A percentile compares a stretch with the other conserved stretches of the same genome.
Evolutionary conservation across 129 eudicot genomes (phyloP).

Genomic region (Ambrosia artemisiifolia): DNA sequence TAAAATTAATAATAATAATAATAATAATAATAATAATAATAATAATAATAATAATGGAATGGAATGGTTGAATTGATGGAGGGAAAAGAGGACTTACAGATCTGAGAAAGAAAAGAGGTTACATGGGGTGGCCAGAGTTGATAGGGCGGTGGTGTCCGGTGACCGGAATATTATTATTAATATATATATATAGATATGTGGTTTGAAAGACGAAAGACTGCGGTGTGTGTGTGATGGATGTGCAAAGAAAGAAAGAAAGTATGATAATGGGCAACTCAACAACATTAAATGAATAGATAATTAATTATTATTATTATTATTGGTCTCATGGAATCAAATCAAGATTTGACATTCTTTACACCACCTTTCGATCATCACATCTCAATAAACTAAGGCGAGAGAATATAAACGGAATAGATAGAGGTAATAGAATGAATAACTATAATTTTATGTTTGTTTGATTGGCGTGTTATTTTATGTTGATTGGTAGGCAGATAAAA

Average conservation of each 20-base stretch:
- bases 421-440: too few relatives aligned
- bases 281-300: constrained; percentile 1
- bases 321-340: constrained; percentile 16
- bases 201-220: constrained; percentile 11
- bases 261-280: neutral
- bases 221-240: constrained; percentile 9
- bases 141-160: constrained; percentile 24
- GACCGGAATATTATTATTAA: constrained; percentile 7
- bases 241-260: neutral
- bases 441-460: too few relatives aligned
- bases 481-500: too few relatives aligned
- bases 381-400: constrained; percentile 12
- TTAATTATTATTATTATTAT: neutral
- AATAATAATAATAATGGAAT: too few relatives aligned
- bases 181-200: neutral
- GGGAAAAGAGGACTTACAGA: constrained; percentile 35
- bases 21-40: neutral
- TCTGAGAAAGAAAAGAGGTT: constrained; percentile 27
- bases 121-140: constrained; percentile 37
- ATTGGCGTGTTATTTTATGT: too few relatives aligned
- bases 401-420: too few relatives aligned
- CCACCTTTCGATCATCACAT: neutral
- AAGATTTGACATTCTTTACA: constrained; percentile 20
- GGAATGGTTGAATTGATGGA: neutral
- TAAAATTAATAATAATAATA: neutral